These are phyloP conservation scores for Alternaria gansuensis DNA, from an alignment of 2,329 filamentous ascomycete species.

Conservation along the genomic window DNA sequence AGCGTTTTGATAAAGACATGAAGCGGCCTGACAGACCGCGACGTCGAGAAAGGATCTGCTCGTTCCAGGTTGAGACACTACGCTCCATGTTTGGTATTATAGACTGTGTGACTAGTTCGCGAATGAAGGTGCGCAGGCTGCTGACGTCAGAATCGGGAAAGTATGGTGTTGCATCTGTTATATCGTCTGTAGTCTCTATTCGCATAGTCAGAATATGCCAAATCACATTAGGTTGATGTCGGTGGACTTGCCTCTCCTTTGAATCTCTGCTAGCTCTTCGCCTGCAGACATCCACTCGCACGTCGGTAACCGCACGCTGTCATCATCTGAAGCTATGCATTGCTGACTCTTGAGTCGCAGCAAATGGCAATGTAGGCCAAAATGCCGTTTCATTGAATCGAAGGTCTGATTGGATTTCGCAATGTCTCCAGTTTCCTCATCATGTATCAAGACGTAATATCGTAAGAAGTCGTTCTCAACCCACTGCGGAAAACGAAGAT, in stretches of 20 bases:
- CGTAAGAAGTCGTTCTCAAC: conserved; percentile 90
- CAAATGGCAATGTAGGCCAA: conserved; percentile 93
- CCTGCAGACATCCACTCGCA: conserved; percentile 89
- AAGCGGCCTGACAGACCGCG: conserved; percentile 92
- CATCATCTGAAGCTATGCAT: conserved; percentile 89
- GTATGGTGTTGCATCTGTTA: conserved; percentile 76
- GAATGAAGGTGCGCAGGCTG: conserved; percentile 85
- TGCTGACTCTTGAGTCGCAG: conserved; percentile 84
- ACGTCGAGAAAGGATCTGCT: conserved; percentile 90
- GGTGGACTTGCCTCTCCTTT: conserved; percentile 63
- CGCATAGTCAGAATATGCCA: conserved; percentile 17
- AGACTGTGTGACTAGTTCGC: conserved; percentile 95
- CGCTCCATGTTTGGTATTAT: conserved; percentile 97
- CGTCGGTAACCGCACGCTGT: conserved; percentile 80
- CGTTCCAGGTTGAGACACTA: conserved; percentile 90
- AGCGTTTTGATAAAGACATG: conserved; percentile 90
- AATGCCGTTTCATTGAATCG: conserved; percentile 99
- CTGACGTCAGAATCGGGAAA: conserved; percentile 93
- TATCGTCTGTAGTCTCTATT: conserved; percentile 71
- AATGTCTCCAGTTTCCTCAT: conserved; percentile 95
- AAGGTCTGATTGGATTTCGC: conserved; percentile 87
- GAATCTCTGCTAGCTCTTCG: conserved; percentile 82
- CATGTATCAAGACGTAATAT: conserved; percentile 96
- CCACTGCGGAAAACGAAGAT: conserved; percentile 79
- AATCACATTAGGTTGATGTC: background rate